Base-by-base conservation (phyloP, 2,329 filamentous ascomycete genomes). In the Daldinia sp. region DNA sequence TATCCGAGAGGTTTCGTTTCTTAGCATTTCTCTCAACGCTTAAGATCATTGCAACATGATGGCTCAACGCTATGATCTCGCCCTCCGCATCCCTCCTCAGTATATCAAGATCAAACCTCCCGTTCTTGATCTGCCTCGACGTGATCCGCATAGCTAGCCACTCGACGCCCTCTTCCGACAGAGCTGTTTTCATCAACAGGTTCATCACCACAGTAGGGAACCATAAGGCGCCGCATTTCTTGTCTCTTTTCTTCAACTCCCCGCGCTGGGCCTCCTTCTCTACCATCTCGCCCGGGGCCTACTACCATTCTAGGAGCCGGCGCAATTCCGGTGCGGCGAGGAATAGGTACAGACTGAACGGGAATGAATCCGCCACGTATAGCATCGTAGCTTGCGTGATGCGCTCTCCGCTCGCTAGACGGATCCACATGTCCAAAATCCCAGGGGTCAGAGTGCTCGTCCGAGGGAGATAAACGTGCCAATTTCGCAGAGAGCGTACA, bases 141-240 rank as follows among this genome's bases (percentile, higher is more conserved):
- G 86, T 84, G 12, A 90, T 84, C 35, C 92, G 84, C 44, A 89
- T 82, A 73, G 90, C 90, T 60, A 97, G 76, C 89, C 91, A 96
- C 77, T 93, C 89, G 1, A 88, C 88, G 0, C 93, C 92, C 46
- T 87, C 86, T 3, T 81, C 80, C 0, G 92, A 92, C 50, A 97
- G 77, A 6, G 84, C 78, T 77, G 91, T 92, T 95, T 96, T 42
- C 28, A 94, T 82, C 69, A 97, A 93, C 23, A 97, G 74, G 76
- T 92, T 93, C 76, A 96, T 80, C 18, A 90, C 81, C 1, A 97
- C 79, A 0, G 93, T 97, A 0, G 92, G 92, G 77, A 93, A 93
- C 92, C 92, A 94, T 73, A 88, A 89, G 13, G 6, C 35, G 2
- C 53, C 46, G 10, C 74, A 64, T 39, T 60, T 23, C 37, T 44